Conservation (phyloP, 2,329 filamentous ascomycete genomes). For the Aureobasidium sp. region DNA sequence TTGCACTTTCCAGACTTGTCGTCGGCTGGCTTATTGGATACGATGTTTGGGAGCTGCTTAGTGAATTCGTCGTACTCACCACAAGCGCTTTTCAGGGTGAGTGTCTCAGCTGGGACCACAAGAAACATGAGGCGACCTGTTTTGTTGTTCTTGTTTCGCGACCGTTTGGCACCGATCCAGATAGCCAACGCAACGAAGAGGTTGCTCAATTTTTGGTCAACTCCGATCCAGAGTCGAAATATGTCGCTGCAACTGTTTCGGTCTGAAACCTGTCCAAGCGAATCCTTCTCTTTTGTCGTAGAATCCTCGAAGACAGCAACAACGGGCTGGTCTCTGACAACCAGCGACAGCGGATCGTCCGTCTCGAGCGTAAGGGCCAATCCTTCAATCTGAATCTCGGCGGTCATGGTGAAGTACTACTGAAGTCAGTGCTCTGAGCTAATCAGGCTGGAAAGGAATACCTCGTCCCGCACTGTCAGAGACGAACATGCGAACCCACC, state of each 20-base stretch:
- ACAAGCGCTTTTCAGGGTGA: not conserved
- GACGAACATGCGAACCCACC: too few relatives aligned
- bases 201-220: not conserved
- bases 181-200: not conserved
- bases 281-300: not conserved
- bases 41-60: not conserved
- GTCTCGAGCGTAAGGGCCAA: not conserved
- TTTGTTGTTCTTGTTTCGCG: not conserved
- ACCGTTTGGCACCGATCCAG: not conserved
- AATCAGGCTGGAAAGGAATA: too few relatives aligned
- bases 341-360: not conserved
- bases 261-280: not conserved
- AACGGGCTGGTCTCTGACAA: not conserved
- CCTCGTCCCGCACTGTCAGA: too few relatives aligned
- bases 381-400: not conserved
- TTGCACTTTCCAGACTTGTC: conserved; percentile 2
- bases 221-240: not conserved
- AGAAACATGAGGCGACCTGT: conserved; percentile 1
- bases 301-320: not conserved
- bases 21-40: not conserved
- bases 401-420: too few relatives aligned
- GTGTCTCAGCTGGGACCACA: not conserved
- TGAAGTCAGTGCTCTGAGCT: too few relatives aligned
- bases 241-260: not conserved
- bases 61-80: not conserved